Evolutionary conservation across 1,139 yeast genomes (phyloP), one percentile per base, ranked within the genome.

Genomic region (Blastobotrys capitulatus): DNA sequence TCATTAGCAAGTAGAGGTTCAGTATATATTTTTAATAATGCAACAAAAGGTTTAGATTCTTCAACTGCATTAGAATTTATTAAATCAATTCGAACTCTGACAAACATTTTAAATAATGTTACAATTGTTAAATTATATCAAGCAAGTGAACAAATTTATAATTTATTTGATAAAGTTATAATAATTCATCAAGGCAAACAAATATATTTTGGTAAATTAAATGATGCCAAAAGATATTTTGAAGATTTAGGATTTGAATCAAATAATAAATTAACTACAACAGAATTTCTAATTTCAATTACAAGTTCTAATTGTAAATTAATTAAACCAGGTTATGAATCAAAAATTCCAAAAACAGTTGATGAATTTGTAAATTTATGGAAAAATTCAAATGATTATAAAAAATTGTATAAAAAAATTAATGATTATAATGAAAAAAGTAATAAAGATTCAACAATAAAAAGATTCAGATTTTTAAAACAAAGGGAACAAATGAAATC

Each of bases 11-110:
- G 78, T 65, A 70, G 77, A 46, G 83, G 79, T 35, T 69, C 78
- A 8, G 65, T 82, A 42, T 78, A 79, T 57, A 77, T 82, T 60
- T 82, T 84, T 83, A 86, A 82, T 69, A 82, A 82, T 59, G 81
- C 86, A 15, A 82, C 86, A 10, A 73, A 86, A 65, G 87, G 86
- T 61, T 71, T 82, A 54, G 87, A 82, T 68, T 80, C 87, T 19
- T 78, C 85, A 8, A 80, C 86, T 27, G 86, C 86, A 25, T 71
- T 81, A 54, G 86, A 80, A 59, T 81, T 75, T 60, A 75, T 83
- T 25, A 75, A 73, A 60, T 81, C 83, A 45, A 71, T 81, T 38
- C 77, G 83, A 60, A 73, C 80, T 1, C 73, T 80, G 6, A 79
- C 86, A 6, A 75, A 75, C 54, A 65, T 80, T 60, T 67, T 77